phyloP scores from a whole-genome alignment of 179 eudicot genomes.

The Heliamphora ciliata region DNA sequence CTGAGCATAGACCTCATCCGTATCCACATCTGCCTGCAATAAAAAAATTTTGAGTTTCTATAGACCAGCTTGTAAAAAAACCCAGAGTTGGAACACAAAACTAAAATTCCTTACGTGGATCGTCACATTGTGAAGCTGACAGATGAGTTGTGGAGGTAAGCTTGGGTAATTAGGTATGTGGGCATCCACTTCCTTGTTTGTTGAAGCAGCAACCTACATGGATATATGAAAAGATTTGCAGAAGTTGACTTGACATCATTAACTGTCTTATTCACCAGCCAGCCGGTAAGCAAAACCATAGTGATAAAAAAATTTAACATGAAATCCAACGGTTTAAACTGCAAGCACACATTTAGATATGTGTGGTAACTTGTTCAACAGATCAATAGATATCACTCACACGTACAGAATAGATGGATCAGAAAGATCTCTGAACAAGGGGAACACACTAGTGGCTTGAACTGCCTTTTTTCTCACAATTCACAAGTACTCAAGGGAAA shows the following conservation, averaged over 20 bases:
- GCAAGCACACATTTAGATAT: not conserved
- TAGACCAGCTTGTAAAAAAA: not conserved
- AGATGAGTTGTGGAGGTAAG: slow-evolving; percentile 82
- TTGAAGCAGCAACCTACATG: slow-evolving; percentile 81
- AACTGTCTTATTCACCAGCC: not conserved
- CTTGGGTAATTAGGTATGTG: slow-evolving; percentile 82
- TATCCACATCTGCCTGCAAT: slow-evolving; percentile 53
- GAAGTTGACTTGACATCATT: not conserved
- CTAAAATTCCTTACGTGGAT: slow-evolving; percentile 63
- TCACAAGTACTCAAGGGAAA: not conserved
- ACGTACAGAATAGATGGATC: not conserved
- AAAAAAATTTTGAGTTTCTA: slow-evolving; percentile 7
- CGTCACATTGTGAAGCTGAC: slow-evolving; percentile 91
- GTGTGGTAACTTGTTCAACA: not conserved
- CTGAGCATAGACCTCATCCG: slow-evolving; percentile 62
- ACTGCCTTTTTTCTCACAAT: not conserved
- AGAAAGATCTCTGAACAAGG: not conserved
- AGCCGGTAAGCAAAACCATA: not conserved
- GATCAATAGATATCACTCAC: not conserved
- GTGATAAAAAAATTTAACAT: not conserved
- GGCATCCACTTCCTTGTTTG: slow-evolving; percentile 78
- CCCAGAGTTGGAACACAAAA: slow-evolving; percentile 9
- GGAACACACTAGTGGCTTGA: not conserved
- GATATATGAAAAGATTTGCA: not conserved
- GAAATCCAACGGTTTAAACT: not conserved